Base-by-base conservation (phyloP, 2,329 filamentous ascomycete genomes). In the Graphilbum sp. region DNA sequence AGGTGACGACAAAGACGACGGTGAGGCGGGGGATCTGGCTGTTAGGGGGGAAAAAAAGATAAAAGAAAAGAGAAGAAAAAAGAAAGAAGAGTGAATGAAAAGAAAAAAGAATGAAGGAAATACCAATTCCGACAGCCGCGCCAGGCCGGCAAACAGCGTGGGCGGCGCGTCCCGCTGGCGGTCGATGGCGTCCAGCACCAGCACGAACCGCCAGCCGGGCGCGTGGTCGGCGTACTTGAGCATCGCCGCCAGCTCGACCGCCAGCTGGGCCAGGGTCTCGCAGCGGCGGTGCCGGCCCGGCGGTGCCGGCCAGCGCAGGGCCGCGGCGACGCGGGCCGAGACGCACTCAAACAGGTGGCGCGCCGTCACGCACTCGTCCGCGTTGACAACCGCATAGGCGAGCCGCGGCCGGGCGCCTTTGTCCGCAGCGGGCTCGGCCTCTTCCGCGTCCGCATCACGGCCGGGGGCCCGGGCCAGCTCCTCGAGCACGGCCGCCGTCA, bases 101-200 rank as follows among this genome's bases (percentile, higher is more conserved):
- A 21, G 29, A 11, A 42, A 37, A 27, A 35, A 25, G 17, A 34
- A 18, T 19, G 7, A 27, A 8, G n/a, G n/a, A 60, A 76, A 49
- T 60, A 90, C 83, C 43, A 79, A 69, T 55, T 95, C 86, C 13
- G 82, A 79, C 17, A 98, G 57, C 43, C 87, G 71, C 18, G 81
- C 83, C 44, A 98, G 60, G 12, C 83, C 86, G 24, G 87, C 77
- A 5, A 94, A 60, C 13, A 96, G 59, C 1, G 84, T 93, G 3
- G 75, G 68, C 6, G 81, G 74, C 6, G 80, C 75, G 51, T 96
- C 88, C 50, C 79, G 69, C 54, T 94, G 82, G 44, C 69, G 72
- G 54, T 96, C 88, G 41, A 96, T 78, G 11, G 75, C 83, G 61
- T 96, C 90, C 45, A 96, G 69, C 11, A 95, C 82, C 41, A 96